These are phyloP conservation scores for Plasmodium cynomolgi DNA, from an alignment of 169 alveolate species.

Conservation along the genomic window DNA sequence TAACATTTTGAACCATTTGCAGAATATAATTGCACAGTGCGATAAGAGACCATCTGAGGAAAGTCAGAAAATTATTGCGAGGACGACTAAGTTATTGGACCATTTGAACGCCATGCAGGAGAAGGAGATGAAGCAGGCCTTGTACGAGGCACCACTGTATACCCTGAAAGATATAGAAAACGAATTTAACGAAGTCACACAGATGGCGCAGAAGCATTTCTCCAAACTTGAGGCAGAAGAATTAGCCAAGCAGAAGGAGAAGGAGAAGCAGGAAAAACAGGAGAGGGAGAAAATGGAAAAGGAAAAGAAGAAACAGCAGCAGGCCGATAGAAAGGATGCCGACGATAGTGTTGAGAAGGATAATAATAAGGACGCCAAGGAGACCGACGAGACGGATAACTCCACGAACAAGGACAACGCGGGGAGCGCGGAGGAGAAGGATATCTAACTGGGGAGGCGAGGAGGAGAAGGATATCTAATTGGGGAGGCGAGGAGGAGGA, in stretches of 20 bases:
- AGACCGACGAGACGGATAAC: conserved; percentile 34
- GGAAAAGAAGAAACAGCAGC: conserved; percentile 46
- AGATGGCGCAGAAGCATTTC: conserved; percentile 73
- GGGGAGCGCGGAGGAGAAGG: conserved; percentile 15
- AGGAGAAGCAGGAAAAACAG: conserved; percentile 49
- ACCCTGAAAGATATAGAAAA: conserved; percentile 77
- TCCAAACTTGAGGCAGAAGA: conserved; percentile 73
- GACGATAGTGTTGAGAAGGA: conserved; percentile 20
- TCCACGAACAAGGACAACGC: conserved; percentile 30
- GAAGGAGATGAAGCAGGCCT: conserved; percentile 61
- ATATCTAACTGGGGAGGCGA: neutral
- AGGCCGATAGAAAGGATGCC: neutral
- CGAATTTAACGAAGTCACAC: conserved; percentile 77
- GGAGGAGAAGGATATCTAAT: neutral
- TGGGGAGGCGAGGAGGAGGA: neutral
- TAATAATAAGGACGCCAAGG: neutral
- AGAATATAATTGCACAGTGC: conserved; percentile 73
- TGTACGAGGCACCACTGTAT: conserved; percentile 76
- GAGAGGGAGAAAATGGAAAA: conserved; percentile 63
- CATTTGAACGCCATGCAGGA: conserved; percentile 55
- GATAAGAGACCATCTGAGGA: conserved; percentile 74
- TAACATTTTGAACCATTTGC: conserved; percentile 69
- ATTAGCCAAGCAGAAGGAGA: conserved; percentile 63
- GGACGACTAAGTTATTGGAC: conserved; percentile 14
- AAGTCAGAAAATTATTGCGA: conserved; percentile 76